phyloP scores from a whole-genome alignment of 208 protist species.

The Herpetomonas tarakana region DNA sequence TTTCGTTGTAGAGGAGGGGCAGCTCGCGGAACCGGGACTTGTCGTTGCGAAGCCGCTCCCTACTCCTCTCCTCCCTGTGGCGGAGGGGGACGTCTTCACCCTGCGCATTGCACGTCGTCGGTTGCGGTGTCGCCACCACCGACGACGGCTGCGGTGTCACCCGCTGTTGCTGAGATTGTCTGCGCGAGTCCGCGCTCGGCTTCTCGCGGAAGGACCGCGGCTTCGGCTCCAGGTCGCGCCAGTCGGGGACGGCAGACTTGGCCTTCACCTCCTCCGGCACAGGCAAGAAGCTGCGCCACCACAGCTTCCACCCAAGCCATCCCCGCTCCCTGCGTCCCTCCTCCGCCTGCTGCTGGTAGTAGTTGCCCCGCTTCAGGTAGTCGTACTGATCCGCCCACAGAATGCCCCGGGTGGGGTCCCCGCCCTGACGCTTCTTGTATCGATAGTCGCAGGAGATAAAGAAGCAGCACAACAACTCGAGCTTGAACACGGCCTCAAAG shows the following conservation, averaged over 20 bases:
- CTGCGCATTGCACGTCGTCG: too few relatives aligned
- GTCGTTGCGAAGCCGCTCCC: not conserved
- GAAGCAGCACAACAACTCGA: conserved; percentile 27
- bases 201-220: not conserved
- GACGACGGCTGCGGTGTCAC: too few relatives aligned
- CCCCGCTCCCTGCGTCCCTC: not conserved
- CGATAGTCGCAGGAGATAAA: conserved; percentile 60
- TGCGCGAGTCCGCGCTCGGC: not conserved
- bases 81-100: not conserved
- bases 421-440: conserved; percentile 56
- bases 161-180: too few relatives aligned
- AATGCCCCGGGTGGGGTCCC: conserved; percentile 61
- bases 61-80: too few relatives aligned
- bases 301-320: not conserved
- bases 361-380: conserved; percentile 18
- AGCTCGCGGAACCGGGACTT: not conserved
- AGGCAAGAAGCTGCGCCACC: not conserved
- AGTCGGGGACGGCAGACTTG: not conserved
- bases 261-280: not conserved
- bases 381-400: conserved; percentile 67
- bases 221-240: conserved; percentile 2
- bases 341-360: not conserved
- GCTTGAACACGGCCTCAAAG: conserved; percentile 17
- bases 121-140: too few relatives aligned
- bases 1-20: not conserved